These are phyloP conservation scores for Entomophthora muscae DNA, from an alignment of 371 early-diverging fungal genomes.

Conservation along the genomic window DNA sequence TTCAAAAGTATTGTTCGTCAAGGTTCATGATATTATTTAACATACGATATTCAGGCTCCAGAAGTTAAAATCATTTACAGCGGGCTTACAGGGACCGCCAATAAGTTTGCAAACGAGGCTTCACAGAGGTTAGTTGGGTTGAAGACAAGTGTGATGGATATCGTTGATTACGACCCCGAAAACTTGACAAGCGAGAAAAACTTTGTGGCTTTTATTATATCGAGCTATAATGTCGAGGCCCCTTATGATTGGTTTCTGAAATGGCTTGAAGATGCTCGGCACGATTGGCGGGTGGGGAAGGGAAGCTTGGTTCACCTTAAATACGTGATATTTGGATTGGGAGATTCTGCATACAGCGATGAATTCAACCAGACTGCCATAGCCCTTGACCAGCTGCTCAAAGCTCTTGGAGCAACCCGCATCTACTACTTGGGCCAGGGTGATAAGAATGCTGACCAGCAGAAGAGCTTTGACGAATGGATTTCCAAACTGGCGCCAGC, in stretches of 20 bases:
- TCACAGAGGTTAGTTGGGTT: constrained; percentile 13
- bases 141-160: constrained; percentile 22
- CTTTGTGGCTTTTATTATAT: constrained; percentile 41
- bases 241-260: constrained; percentile 52
- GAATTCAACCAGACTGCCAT: constrained; percentile 38
- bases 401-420: constrained; percentile 43
- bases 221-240: constrained; percentile 54
- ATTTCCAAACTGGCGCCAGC: constrained; percentile 23
- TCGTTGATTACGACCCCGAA: constrained; percentile 54
- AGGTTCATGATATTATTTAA: too few species aligned
- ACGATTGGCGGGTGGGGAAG: constrained; percentile 48
- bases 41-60: too few species aligned
- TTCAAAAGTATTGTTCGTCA: too few species aligned
- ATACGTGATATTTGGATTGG: constrained; percentile 56
- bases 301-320: constrained; percentile 31
- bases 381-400: constrained; percentile 42
- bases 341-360: constrained; percentile 50
- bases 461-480: constrained; percentile 35
- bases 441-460: constrained; percentile 42
- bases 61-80: constrained; percentile 26
- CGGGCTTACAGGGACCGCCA: constrained; percentile 28
- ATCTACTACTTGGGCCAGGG: constrained; percentile 46
- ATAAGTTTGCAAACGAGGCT: constrained; percentile 20
- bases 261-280: constrained; percentile 46
- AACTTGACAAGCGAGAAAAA: constrained; percentile 34